Conservation (phyloP, 2,329 filamentous ascomycete species). For the Elsinoe necatrix region DNA sequence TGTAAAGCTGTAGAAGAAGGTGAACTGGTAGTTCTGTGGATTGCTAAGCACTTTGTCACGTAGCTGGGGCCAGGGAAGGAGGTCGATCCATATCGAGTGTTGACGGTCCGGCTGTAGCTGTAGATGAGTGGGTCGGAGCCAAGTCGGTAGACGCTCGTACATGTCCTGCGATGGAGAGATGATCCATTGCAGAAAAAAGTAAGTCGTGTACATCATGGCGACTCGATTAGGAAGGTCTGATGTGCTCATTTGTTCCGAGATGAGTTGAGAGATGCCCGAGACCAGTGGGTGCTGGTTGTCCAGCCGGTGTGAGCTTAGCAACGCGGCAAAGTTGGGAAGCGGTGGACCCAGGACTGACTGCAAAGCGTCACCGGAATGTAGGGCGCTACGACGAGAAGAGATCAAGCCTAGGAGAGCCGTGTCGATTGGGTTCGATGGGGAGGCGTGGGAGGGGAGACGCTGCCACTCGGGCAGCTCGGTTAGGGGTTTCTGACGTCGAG, state of each 20-base stretch:
- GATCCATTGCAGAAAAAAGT: constrained; percentile 74
- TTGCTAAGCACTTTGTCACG: constrained; percentile 51
- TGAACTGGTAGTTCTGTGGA: constrained; percentile 55
- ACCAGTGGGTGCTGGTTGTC: constrained; percentile 10
- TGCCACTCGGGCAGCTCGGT: constrained; percentile 14
- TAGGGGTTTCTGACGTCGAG: constrained; percentile 5
- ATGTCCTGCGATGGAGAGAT: constrained; percentile 71
- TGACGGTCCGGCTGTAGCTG: constrained; percentile 61
- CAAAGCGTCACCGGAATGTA: constrained; percentile 55
- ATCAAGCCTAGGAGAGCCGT: constrained; percentile 11
- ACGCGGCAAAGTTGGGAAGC: constrained; percentile 70
- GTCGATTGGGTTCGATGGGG: constrained; percentile 11
- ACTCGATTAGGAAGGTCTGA: constrained; percentile 71
- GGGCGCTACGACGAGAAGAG: constrained; percentile 52
- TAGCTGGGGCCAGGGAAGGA: constrained; percentile 71
- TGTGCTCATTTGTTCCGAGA: constrained; percentile 35
- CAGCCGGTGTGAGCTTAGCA: constrained; percentile 53
- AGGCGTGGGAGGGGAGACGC: constrained; percentile 8
- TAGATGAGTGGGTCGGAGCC: constrained; percentile 56
- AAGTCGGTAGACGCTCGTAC: constrained; percentile 67
- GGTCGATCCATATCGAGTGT: constrained; percentile 76
- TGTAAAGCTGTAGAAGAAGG: constrained; percentile 78
- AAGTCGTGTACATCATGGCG: constrained; percentile 77
- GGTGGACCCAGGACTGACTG: constrained; percentile 64
- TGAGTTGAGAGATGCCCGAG: constrained; percentile 9